A percentile compares a stretch with the other conserved stretches of the same genome.
phyloP scores from a whole-genome alignment of 2,329 filamentous ascomycete species.

The Aspergillus persii region DNA sequence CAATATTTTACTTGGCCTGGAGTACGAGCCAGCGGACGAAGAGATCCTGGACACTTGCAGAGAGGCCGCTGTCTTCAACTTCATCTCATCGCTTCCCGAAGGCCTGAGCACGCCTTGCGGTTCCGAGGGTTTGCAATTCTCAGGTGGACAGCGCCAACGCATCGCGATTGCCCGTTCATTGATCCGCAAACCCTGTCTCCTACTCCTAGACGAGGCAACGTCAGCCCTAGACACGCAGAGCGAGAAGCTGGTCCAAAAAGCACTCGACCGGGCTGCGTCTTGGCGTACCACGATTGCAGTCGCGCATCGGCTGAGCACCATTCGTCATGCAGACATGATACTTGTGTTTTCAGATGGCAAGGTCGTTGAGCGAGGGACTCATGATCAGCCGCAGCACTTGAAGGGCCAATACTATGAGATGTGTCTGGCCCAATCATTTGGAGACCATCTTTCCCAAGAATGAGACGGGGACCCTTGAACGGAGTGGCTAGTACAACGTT shows the following conservation, averaged over 20 bases:
- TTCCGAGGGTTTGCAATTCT: neutral
- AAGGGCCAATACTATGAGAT: neutral
- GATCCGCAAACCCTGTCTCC: conserved; percentile 50
- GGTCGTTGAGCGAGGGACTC: neutral
- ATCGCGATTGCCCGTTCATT: conserved; percentile 51
- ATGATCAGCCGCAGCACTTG: neutral
- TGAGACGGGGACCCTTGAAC: no score
- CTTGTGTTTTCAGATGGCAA: conserved; percentile 59
- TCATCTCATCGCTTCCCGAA: conserved; percentile 52
- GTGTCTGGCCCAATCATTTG: neutral
- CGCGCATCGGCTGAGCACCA: conserved; percentile 73
- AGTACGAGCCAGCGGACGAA: conserved; percentile 36
- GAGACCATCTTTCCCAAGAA: no score
- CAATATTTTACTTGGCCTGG: conserved; percentile 48
- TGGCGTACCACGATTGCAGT: conserved; percentile 67
- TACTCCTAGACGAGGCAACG: conserved; percentile 61
- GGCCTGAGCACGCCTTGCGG: conserved; percentile 29
- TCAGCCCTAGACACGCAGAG: conserved; percentile 62
- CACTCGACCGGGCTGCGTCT: conserved; percentile 61
- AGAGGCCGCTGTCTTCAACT: conserved; percentile 53
- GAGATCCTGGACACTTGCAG: conserved; percentile 47
- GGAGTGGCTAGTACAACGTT: no score
- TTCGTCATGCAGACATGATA: conserved; percentile 74
- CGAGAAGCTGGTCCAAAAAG: conserved; percentile 64
- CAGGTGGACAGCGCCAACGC: conserved; percentile 47